Base-by-base conservation (phyloP, 805 yeast genomes). In the Ogataea dorogensis region DNA sequence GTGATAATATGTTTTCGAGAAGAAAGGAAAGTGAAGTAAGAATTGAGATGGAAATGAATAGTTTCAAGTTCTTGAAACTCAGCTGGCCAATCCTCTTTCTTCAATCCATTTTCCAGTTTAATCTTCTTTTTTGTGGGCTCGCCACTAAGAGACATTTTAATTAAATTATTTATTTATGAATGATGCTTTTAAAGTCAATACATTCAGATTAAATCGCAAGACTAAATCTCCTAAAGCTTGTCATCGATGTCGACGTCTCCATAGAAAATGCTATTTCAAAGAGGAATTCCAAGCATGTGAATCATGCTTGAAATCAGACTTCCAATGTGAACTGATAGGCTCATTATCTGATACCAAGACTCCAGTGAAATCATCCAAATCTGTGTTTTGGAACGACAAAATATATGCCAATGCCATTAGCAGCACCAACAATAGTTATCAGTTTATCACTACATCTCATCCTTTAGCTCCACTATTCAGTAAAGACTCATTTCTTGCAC, bases 11-110 rank as follows among this genome's bases (percentile, higher is more conserved):
- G 81, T 42, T 77, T 76, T 38, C 84, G 61, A 3, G 81, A 71
- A 25, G 79, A 67, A 7, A 80, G 59, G 49, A 81, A 81, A 1
- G 86, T 79, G 58, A 67, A 79, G 40, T 77, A 73, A 0, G 85
- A 77, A 47, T 75, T 76, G 33, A 77, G 49, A 41, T 77, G 57
- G 50, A 71, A 73, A 47, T 75, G 78, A 9, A 76, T 67, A 16
- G 58, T 56, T 29, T 67, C 70, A 11, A 77, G 54, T 33, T 71
- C 73, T 38, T 57, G 50, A 19, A 72, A 62, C 13, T 42, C 45
- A 4, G 42, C 46, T 4, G 67, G 60, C 58, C 64, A 53, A 4
- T 38, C 31, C 2, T 28, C 33, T 19, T 38, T 44, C n/a, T 27
- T 28, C 15, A 24, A 17, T 5, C 14, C 33, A 4, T 15, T 25